These are phyloP conservation scores for Ilyonectria mors-panacis DNA, from an alignment of 2,329 filamentous ascomycete genomes.

Conservation along the genomic window DNA sequence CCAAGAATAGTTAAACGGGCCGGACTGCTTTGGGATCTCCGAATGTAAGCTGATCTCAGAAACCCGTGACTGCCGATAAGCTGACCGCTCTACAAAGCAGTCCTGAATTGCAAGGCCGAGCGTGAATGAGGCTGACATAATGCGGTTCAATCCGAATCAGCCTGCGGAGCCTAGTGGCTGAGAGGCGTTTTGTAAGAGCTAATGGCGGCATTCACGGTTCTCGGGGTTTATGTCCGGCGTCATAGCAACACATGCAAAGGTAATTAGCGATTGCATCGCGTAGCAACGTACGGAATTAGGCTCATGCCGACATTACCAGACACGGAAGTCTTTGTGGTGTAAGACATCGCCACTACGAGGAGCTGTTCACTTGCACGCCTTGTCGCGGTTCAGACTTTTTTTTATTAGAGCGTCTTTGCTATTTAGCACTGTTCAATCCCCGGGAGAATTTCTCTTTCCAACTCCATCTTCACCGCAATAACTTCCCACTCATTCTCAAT, in stretches of 20 bases:
- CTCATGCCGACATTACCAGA: not conserved
- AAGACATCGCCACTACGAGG: not conserved
- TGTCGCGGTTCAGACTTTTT: no score
- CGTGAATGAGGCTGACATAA: not conserved
- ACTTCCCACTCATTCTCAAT: not conserved
- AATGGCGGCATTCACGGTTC: not conserved
- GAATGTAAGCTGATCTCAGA: constrained; percentile 3
- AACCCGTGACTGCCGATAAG: not conserved
- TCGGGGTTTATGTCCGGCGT: not conserved
- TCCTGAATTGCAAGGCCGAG: not conserved
- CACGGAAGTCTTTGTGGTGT: not conserved
- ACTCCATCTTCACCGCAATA: not conserved
- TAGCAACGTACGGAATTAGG: not conserved
- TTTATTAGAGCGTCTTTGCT: not conserved
- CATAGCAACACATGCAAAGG: not conserved
- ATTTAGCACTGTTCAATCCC: not conserved
- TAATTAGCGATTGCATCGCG: not conserved
- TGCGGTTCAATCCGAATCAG: not conserved
- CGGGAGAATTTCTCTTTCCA: not conserved
- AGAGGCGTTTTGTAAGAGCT: no score
- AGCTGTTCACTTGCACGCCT: not conserved
- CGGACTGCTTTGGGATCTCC: not conserved
- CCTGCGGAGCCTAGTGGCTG: not conserved
- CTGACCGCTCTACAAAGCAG: not conserved
- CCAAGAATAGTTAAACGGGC: not conserved